Conservation (phyloP, 345 rosid species). For the Citrus australasica region DNA sequence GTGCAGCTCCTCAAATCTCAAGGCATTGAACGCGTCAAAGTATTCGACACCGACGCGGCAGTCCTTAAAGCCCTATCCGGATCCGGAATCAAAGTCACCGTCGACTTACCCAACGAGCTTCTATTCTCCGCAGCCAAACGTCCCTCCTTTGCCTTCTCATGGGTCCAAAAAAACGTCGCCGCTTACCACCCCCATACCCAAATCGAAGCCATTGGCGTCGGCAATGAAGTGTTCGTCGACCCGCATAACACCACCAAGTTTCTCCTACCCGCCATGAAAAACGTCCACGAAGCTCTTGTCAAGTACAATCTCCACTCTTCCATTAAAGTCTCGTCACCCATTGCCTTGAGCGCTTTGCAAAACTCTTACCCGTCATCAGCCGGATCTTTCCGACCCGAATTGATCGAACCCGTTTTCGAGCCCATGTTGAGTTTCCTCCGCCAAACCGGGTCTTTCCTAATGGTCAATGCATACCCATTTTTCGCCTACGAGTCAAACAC, state of each 20-base stretch:
- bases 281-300: constrained; percentile 68
- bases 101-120: constrained; percentile 75
- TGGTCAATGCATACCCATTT: constrained; percentile 91
- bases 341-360: constrained; percentile 79
- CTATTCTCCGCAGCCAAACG: constrained; percentile 63
- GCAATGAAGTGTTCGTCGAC: constrained; percentile 93
- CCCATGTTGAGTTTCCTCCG: constrained; percentile 87
- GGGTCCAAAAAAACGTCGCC: constrained; percentile 78
- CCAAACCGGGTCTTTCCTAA: constrained; percentile 80
- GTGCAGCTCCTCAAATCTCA: constrained; percentile 71
- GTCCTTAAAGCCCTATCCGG: constrained; percentile 80
- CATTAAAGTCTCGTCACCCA: constrained; percentile 82
- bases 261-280: constrained; percentile 80
- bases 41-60: constrained; percentile 75
- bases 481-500: constrained; percentile 92
- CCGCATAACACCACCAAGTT: constrained; percentile 65
- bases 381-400: constrained; percentile 80
- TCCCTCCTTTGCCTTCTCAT: constrained; percentile 47
- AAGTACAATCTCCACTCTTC: constrained; percentile 53
- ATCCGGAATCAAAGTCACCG: constrained; percentile 74
- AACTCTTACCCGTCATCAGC: constrained; percentile 89
- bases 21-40: constrained; percentile 64
- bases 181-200: constrained; percentile 65
- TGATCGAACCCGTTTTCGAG: constrained; percentile 61
- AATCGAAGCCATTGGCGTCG: constrained; percentile 89